Evolutionary conservation across 805 yeast genomes (phyloP), one percentile per base, ranked within the genome.

Genomic region (Tetrapisispora namnaoensis): DNA sequence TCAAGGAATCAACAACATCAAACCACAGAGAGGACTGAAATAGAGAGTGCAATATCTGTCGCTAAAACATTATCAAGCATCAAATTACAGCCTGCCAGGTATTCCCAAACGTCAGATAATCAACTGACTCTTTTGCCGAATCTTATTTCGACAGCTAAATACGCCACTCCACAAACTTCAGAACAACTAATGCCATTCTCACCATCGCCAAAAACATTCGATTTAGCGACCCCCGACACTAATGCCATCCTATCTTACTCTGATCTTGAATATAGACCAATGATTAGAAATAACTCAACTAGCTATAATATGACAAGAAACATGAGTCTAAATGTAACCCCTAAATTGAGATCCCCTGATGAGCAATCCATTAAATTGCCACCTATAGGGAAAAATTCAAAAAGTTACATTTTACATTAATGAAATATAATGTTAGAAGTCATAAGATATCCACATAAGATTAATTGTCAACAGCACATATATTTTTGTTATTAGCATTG

Each of bases 131-230:
- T n/a, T 8, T 18, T 18, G 2, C 37, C 37, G 2, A 42, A 18
- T 20, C n/a, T 30, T 16, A 9, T 20, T 3, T n/a, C 41, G 6
- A 20, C 41, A 18, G 28, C 28, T 3, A 28, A 28, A 42, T n/a
- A 11, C 14, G 9, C 20, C 32, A 18, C 37, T 3, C 28, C 37
- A 14, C 37, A 30, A 18, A 11, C 28, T 7, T 18, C 18, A 17
- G 44, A 42, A 9, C 44, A 42, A 30, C 35, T 24, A 22, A 16
- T 35, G 8, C 28, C 20, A 18, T 40, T 24, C 21, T 35, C 44
- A 32, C 45, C 28, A 10, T 46, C 45, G 11, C 45, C 49, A 1
- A 46, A 43, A 17, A 37, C 22, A 5, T 41, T 18, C 24, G 44
- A 46, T 17, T 17, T 35, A 17, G 21, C 17, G 13, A 21, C 44